A percentile compares a stretch with the other conserved stretches of the same genome.
phyloP scores from a whole-genome alignment of 176 grass and related monocot species.

The Hyparrhenia diplandra region DNA sequence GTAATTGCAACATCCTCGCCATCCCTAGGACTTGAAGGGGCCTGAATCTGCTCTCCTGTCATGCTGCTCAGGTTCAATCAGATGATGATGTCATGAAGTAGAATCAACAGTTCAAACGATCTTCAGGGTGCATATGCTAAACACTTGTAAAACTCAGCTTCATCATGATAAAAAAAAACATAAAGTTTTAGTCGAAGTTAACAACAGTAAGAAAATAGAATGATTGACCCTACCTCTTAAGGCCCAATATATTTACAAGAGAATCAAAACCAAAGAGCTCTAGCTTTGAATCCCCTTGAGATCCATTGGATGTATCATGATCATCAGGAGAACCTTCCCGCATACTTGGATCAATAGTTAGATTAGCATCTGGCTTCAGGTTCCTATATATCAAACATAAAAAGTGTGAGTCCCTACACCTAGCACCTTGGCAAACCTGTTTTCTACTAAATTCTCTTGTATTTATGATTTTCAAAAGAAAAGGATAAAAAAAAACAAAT shows the following conservation, averaged over 20 bases:
- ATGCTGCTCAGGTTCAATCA: constrained; percentile 78
- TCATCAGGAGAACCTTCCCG: constrained; percentile 51
- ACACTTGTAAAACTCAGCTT: constrained; percentile 10
- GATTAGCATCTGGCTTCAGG: constrained; percentile 45
- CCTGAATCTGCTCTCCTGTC: constrained; percentile 89
- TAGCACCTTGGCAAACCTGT: neutral
- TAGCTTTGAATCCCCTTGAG: constrained; percentile 85
- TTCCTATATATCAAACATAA: constrained; percentile 56
- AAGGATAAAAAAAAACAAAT: neutral
- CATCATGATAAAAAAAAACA: constrained; percentile 15
- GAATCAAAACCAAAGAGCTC: constrained; percentile 99
- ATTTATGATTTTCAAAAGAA: constrained; percentile 10
- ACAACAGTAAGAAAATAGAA: constrained; percentile 15
- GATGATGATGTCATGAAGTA: constrained; percentile 28
- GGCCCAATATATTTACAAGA: constrained; percentile 99
- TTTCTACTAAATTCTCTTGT: neutral
- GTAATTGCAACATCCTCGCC: constrained; percentile 91
- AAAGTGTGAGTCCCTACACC: constrained; percentile 23
- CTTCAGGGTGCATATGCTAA: constrained; percentile 3
- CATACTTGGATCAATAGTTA: constrained; percentile 45
- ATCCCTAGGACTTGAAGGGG: constrained; percentile 89
- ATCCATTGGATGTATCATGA: constrained; percentile 37
- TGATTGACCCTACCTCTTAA: constrained; percentile 61
- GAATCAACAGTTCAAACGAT: constrained; percentile 21
- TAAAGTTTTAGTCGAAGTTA: neutral